Conservation (phyloP, 176 grass and related monocot species). For the Carex cristatella region DNA sequence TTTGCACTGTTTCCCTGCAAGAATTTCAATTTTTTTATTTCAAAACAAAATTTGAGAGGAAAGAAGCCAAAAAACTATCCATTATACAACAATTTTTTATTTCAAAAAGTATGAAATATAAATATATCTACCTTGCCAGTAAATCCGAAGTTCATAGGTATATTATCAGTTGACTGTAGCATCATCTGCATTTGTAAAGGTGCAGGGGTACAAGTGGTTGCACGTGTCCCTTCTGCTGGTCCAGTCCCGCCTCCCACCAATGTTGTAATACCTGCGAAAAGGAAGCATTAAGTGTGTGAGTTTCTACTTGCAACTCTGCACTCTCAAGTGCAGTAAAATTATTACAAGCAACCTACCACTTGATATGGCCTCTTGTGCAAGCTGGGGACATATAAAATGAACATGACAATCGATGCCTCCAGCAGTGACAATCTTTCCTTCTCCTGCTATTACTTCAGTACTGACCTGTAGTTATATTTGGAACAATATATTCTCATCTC, state of each 20-base stretch:
- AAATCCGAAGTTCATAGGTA: slow-evolving; percentile 89
- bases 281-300: not conserved
- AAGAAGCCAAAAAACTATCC: not conserved
- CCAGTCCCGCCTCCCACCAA: slow-evolving; percentile 93
- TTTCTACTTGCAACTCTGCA: not conserved
- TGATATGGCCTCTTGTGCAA: slow-evolving; percentile 73
- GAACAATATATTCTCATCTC: not conserved
- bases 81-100: not conserved
- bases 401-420: slow-evolving; percentile 95
- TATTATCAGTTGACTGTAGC: slow-evolving; percentile 84
- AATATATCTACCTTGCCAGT: slow-evolving; percentile 64
- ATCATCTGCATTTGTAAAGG: slow-evolving; percentile 88
- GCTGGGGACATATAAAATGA: slow-evolving; percentile 96
- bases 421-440: slow-evolving; percentile 93
- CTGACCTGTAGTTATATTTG: slow-evolving; percentile 49
- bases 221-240: slow-evolving; percentile 94
- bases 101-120: not conserved
- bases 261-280: slow-evolving; percentile 76
- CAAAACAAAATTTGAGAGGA: not conserved
- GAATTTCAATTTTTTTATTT: slow-evolving; percentile 18
- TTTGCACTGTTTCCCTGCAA: slow-evolving; percentile 87
- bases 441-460: slow-evolving; percentile 90
- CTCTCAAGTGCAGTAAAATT: not conserved
- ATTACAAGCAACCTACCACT: slow-evolving; percentile 56
- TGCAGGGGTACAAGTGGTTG: slow-evolving; percentile 91